phyloP scores from a whole-genome alignment of 352 stramenopile species.

The Pythium coloratum region DNA sequence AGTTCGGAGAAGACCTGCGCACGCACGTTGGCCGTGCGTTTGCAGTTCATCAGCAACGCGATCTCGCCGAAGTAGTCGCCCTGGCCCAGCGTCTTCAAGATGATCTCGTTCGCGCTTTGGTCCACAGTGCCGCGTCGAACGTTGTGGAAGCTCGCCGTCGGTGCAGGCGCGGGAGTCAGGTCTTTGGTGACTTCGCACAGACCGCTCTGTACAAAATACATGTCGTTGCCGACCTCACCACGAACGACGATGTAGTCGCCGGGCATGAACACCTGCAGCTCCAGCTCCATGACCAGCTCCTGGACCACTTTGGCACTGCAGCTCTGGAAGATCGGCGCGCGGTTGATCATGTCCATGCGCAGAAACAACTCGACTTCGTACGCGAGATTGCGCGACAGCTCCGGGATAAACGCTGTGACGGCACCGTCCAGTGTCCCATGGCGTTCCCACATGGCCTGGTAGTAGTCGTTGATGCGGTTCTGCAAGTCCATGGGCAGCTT shows the following conservation, averaged over 20 bases:
- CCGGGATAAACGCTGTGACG: slow-evolving; percentile 73
- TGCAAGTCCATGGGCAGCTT: slow-evolving; percentile 76
- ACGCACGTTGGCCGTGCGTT: slow-evolving; percentile 76
- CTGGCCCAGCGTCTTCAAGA: slow-evolving; percentile 66
- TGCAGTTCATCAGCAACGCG: slow-evolving; percentile 82
- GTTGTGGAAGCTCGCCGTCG: slow-evolving; percentile 16
- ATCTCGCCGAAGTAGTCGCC: slow-evolving; percentile 86
- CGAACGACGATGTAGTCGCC: slow-evolving; percentile 83
- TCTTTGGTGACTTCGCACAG: slow-evolving; percentile 83
- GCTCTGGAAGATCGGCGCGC: slow-evolving; percentile 78
- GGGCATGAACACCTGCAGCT: slow-evolving; percentile 84
- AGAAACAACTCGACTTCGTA: slow-evolving; percentile 85
- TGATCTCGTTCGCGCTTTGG: slow-evolving; percentile 43
- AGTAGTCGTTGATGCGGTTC: slow-evolving; percentile 85
- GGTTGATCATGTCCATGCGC: slow-evolving; percentile 88
- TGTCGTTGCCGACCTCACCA: slow-evolving; percentile 82
- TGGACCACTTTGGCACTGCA: slow-evolving; percentile 83
- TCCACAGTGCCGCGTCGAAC: slow-evolving; percentile 12
- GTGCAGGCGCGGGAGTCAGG: slow-evolving; percentile 15
- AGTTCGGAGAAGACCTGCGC: slow-evolving; percentile 74
- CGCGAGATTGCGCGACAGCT: slow-evolving; percentile 76
- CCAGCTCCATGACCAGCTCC: slow-evolving; percentile 80
- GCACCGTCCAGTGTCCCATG: slow-evolving; percentile 79
- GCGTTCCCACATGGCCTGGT: slow-evolving; percentile 85
- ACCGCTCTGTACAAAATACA: slow-evolving; percentile 87